These are phyloP conservation scores for Venturia aucupariae DNA, from an alignment of 2,329 filamentous ascomycete genomes.

Conservation along the genomic window DNA sequence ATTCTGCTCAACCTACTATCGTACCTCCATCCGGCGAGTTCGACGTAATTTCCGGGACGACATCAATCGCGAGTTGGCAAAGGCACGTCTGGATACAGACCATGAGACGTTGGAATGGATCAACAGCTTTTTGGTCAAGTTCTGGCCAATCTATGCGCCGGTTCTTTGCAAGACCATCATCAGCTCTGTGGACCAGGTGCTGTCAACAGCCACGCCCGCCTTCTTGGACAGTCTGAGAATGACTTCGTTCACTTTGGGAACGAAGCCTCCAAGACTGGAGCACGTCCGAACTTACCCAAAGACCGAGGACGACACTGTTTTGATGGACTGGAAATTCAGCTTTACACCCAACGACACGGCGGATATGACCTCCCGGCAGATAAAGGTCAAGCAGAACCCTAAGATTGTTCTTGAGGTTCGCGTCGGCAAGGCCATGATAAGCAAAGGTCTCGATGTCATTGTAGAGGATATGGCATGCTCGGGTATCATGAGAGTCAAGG, in stretches of 20 bases:
- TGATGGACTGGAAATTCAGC: conserved; percentile 99
- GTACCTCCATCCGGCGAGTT: conserved; percentile 86
- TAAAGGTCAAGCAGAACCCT: conserved; percentile 94
- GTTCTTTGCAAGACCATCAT: conserved; percentile 88
- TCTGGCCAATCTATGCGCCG: conserved; percentile 98
- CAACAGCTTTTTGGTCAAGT: conserved; percentile 96
- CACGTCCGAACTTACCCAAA: conserved; percentile 98
- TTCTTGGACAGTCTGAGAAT: conserved; percentile 91
- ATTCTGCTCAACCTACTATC: conserved; percentile 86
- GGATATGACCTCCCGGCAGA: conserved; percentile 81
- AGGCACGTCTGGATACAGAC: conserved; percentile 81
- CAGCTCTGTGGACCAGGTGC: conserved; percentile 87
- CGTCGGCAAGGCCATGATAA: conserved; percentile 91
- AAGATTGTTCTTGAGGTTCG: conserved; percentile 93
- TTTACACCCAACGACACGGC: conserved; percentile 92
- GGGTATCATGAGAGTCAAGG: conserved; percentile 91
- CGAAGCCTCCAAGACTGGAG: conserved; percentile 90
- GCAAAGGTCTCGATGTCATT: conserved; percentile 93
- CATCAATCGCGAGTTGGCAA: conserved; percentile 76
- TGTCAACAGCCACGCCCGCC: conserved; percentile 82
- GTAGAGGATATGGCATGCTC: conserved; percentile 97
- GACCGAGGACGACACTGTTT: conserved; percentile 84
- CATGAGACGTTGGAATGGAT: conserved; percentile 96
- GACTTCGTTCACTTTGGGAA: conserved; percentile 87
- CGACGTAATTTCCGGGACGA: conserved; percentile 95